Base-by-base conservation (phyloP, 2,329 filamentous ascomycete genomes). In the Trichophaea hybrida region DNA sequence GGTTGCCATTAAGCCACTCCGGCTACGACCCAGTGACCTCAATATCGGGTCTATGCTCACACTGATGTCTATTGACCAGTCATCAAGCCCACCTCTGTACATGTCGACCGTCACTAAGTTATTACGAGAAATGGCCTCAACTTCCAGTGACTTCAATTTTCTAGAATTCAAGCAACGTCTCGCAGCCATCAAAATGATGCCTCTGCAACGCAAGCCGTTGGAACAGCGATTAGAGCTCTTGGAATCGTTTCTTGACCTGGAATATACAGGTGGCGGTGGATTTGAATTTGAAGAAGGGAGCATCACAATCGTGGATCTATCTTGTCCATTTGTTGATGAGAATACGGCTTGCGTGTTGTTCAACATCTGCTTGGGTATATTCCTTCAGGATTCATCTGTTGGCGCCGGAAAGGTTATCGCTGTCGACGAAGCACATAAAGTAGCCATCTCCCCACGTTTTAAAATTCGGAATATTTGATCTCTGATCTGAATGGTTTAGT, bases 351-450 rank as follows among this genome's bases (percentile, higher is more conserved):
- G 85, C 67, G 75, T 79, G 0, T 72, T 91, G 0, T 91, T 90
- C 71, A 82, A 84, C 57, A 83, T 88, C 43, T 84, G 80, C 15
- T 73, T 90, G 1, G 76, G 76, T 1, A 72, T 86, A 0, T 88
- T 87, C 67, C 70, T 87, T 0, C 78, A 84, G 59, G 74, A 79
- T 52, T 70, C 75, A 0, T 62, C 64, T 0, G 62, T 70, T 0
- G 70, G 69, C 0, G 68, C 76, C 0, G 80, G 83, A 0, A 76
- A 81, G 4, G 74, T 88, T 46, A 71, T 90, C 13, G 84, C 83
- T 0, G 73, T 90, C 0, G 86, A 91, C 64, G 85, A 91, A 68
- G 86, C 86, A 0, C 86, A 91, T 69, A 89, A 89, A 67, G 77
- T 79, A n/a, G 34, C n/a, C 17, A 35, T 50, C 15, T 24, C 31